phyloP scores from a whole-genome alignment of 108 stramenopile species.

The Bacterosira constricta region DNA sequence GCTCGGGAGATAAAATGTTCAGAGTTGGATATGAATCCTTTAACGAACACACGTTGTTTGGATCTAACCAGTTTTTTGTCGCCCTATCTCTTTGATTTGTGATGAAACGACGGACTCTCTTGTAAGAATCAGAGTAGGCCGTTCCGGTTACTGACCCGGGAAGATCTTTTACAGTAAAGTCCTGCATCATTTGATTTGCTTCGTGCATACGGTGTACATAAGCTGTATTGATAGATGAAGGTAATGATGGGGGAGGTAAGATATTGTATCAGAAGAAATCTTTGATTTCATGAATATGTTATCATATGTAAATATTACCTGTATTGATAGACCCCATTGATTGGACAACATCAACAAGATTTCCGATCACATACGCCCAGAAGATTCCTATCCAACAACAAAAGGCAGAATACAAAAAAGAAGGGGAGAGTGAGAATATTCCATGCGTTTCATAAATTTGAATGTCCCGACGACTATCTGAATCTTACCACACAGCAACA shows the following conservation, averaged over 20 bases:
- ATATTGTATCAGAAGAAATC: no score
- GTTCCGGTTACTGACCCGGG: slow-evolving; percentile 20
- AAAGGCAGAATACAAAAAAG: not conserved
- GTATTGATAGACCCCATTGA: not conserved
- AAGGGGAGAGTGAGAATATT: not conserved
- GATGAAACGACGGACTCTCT: slow-evolving; percentile 36
- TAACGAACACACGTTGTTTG: slow-evolving; percentile 9
- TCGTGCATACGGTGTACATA: slow-evolving; percentile 18
- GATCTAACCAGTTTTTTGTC: slow-evolving; percentile 5
- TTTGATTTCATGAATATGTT: no score
- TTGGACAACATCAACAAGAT: slow-evolving; percentile 33
- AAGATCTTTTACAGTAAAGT: slow-evolving; percentile 21
- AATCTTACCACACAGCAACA: slow-evolving; percentile 27
- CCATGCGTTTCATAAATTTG: no score
- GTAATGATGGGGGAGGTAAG: no score
- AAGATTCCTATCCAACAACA: slow-evolving; percentile 40
- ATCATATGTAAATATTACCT: slow-evolving; percentile 4
- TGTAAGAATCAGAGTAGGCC: not conserved
- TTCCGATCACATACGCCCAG: slow-evolving; percentile 50
- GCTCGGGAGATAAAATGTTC: slow-evolving; percentile 34
- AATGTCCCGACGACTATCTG: no score
- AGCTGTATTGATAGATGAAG: not conserved
- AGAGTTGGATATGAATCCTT: slow-evolving; percentile 37
- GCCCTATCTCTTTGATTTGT: slow-evolving; percentile 27
- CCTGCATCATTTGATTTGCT: slow-evolving; percentile 39